Evolutionary conservation across 2,329 filamentous ascomycete species (phyloP).

Genomic region (Orbilia brochopaga): DNA sequence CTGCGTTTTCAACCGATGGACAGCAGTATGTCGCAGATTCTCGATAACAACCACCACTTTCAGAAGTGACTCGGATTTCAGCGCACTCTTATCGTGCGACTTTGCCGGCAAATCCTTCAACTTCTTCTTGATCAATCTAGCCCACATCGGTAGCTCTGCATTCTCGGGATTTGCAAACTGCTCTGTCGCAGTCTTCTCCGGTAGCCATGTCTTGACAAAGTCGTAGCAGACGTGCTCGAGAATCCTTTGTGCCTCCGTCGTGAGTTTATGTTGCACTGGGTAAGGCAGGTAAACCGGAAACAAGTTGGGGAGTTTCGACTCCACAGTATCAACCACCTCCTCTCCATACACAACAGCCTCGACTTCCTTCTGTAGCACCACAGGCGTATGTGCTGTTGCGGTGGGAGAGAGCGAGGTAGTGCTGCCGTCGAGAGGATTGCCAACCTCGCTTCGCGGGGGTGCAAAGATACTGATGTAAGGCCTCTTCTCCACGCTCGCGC

Average conservation of each 20-base stretch:
- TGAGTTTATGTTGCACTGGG: conserved; percentile 1
- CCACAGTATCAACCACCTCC: neutral
- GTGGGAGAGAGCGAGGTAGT: neutral
- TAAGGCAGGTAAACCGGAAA: conserved; percentile 13
- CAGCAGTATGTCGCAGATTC: conserved; percentile 16
- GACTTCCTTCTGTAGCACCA: neutral
- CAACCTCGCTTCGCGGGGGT: neutral
- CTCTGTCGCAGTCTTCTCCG: neutral
- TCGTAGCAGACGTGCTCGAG: neutral
- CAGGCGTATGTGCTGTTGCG: neutral
- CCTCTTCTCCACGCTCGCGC: conserved; percentile 1
- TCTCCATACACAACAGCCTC: conserved; percentile 6
- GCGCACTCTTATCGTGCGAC: conserved; percentile 1
- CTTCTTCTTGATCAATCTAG: conserved; percentile 6
- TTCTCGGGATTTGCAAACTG: conserved; percentile 1
- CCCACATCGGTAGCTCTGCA: conserved; percentile 10
- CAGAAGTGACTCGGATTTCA: neutral
- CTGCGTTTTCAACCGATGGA: conserved; percentile 14
- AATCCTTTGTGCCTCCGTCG: neutral
- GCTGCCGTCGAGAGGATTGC: neutral
- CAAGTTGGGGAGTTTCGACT: conserved; percentile 13
- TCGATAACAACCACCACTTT: neutral
- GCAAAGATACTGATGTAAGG: neutral
- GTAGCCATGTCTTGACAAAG: neutral
- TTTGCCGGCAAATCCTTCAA: neutral